These are phyloP conservation scores for Botrytis pseudocinerea DNA, from an alignment of 2,329 filamentous ascomycete genomes.

Conservation along the genomic window DNA sequence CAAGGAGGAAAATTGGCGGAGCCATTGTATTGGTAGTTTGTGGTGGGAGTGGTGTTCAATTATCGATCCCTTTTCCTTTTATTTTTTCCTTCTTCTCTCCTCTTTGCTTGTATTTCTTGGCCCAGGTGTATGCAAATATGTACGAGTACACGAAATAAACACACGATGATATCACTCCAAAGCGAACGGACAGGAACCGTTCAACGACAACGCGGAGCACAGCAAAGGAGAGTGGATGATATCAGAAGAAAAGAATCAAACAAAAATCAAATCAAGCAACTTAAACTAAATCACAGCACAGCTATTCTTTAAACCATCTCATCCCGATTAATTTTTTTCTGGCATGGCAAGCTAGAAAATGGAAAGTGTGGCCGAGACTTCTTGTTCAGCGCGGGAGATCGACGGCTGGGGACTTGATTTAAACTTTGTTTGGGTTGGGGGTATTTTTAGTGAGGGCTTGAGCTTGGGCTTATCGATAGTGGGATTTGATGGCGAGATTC, in stretches of 20 bases:
- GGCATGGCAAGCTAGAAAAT: background rate
- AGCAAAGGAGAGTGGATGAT: background rate
- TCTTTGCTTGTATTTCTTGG: background rate
- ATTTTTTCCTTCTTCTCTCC: background rate
- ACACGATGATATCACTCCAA: background rate
- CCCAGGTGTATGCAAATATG: background rate
- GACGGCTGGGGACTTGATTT: background rate
- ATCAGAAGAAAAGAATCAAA: background rate
- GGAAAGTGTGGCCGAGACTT: background rate
- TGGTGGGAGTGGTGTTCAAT: background rate
- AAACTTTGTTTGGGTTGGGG: background rate
- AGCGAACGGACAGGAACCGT: background rate
- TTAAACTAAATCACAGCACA: background rate
- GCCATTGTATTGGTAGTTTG: background rate
- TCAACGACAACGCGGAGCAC: background rate
- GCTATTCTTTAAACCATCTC: background rate
- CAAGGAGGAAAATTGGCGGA: background rate
- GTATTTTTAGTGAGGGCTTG: background rate
- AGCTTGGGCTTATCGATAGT: background rate
- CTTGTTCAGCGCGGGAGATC: conserved; percentile 2
- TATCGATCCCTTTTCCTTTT: background rate
- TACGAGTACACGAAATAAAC: background rate
- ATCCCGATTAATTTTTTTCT: background rate
- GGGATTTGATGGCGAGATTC: background rate
- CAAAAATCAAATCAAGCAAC: background rate